Evolutionary conservation across 2,329 filamentous ascomycete species (phyloP), one percentile per base, ranked within the genome.

Genomic region (Pleurostoma richardsiae): DNA sequence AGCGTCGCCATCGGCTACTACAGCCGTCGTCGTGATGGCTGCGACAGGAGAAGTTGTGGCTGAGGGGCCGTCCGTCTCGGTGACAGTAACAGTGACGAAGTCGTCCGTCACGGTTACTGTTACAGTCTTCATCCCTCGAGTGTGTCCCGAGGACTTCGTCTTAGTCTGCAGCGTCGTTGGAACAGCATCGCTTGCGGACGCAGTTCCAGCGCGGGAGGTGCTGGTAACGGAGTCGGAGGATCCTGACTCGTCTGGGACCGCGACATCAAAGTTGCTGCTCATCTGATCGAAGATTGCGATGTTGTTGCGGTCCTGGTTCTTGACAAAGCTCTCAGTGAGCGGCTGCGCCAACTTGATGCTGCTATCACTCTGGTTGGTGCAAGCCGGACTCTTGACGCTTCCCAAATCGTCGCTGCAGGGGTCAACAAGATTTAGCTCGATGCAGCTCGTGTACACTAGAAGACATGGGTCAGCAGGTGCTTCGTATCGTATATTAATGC

Each of bases 241-340:
- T 19, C 19, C 19, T 19, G 19, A 19, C 19, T 19, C n/a, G 33
- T n/a, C 33, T 36, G 33, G 33, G 27, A 75, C 62, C 31, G 63
- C 54, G 46, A 79, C 72, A 44, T 71, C 61, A 53, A 71, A 79
- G 56, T 68, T 66, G 50, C 63, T 68, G 31, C 52, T 49, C 58
- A 78, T 70, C 62, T 79, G 74, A 4, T 56, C 56, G 49, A 67
- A 56, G 51, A 78, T 69, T 40, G 70, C 76, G 29, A 66, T 68
- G 46, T 57, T 60, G 57, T 69, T 70, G 45, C 71, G 61, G 55
- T 73, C 62, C 48, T 69, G 66, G 40, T 66, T 56, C 3, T 60
- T 49, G 42, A 61, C 54, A 49, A 66, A 76, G 26, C 51, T 42
- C 42, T 58, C 52, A 3, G 45, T 54, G 30, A 42, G 51, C 19